Base-by-base conservation (phyloP, 106 monocot genomes). In the Ottelia alismoides region DNA sequence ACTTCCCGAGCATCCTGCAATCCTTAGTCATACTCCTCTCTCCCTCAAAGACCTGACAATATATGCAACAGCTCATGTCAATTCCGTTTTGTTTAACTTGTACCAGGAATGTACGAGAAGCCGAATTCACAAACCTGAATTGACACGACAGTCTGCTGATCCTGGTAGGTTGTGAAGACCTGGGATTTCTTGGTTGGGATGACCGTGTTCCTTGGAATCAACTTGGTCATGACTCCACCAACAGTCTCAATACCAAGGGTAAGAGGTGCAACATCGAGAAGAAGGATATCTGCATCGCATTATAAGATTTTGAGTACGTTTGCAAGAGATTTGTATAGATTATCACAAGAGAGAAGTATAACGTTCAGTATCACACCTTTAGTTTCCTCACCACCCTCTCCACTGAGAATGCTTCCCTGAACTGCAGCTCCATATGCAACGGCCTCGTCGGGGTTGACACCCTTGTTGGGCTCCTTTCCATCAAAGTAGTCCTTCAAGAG, bases 1-100 rank as follows among this genome's bases (percentile, higher is more conserved):
- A 73, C 40, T 68, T 70, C 19, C 73, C 78, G 24, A 62, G 68
- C 52, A 55, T 28, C 14, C 78, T 35, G 45, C 73, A 69, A 60
- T 69, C 68, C 55, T 68, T 69, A 1, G 73, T 69, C 26, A 73
- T 58, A 47, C 69, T 73, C 51, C 78, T 68, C 45, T 73, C 78
- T 27, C 73, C 73, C 60, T 73, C 78, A 49, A 64, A 78, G 12
- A 72, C 71, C 76, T 76, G 54, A 16, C 16, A 29, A 2, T 10
- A 56, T 5, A 49, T 17, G 49, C 19, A 20, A 20, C n/a, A 49
- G 49, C 0, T 22, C 1, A 49, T 20, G 17, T 17, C 22, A n/a
- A 17, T 0, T n/a, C 0, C 9, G 0, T 0, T 3, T 3, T 6
- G 18, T 19, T 9, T n/a, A 49, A 22, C 20, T 4, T 14, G 16